Percentiles rank a stretch among this genome's conserved stretches.
Evolutionary conservation across 2,329 filamentous ascomycete species (phyloP).

Genomic region (Diplodia intermedia): DNA sequence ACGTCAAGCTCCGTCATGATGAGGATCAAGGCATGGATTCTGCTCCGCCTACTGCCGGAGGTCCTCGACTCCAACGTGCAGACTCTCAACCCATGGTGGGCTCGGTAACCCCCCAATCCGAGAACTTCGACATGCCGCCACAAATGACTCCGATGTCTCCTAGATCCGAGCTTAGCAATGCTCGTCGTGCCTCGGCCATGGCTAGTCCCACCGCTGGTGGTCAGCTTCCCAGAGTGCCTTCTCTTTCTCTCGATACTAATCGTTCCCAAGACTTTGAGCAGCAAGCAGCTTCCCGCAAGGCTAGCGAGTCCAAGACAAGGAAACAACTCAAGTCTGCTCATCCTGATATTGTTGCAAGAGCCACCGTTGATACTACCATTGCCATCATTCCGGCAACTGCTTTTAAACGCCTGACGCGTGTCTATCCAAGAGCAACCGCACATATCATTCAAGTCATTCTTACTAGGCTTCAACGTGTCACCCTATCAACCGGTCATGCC

Average conservation of each 20-base stretch:
- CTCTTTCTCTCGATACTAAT: conserved; percentile 69
- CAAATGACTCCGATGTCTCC: conserved; percentile 41
- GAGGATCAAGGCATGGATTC: conserved; percentile 63
- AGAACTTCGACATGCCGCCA: conserved; percentile 48
- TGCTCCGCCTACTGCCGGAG: conserved; percentile 39
- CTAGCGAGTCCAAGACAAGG: conserved; percentile 42
- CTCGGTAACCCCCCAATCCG: conserved; percentile 47
- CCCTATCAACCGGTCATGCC: conserved; percentile 89
- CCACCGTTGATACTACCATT: conserved; percentile 95
- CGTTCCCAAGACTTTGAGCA: conserved; percentile 2
- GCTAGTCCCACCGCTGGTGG: conserved; percentile 48
- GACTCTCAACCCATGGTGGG: conserved; percentile 34
- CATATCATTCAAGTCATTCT: conserved; percentile 98
- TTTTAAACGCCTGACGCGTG: conserved; percentile 87
- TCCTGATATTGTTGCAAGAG: conserved; percentile 95
- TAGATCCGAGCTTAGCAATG: conserved; percentile 36
- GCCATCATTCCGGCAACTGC: conserved; percentile 97
- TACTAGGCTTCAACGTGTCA: conserved; percentile 91
- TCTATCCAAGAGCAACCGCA: conserved; percentile 94
- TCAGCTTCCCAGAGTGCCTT: conserved; percentile 68
- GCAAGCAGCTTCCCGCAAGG: conserved; percentile 33
- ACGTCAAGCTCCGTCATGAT: conserved; percentile 78
- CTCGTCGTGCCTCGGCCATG: conserved; percentile 38
- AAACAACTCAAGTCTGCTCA: conserved; percentile 75
- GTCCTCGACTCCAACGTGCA: conserved; percentile 34